phyloP scores from a whole-genome alignment of 306 rosid species.

The Castanea crenata region DNA sequence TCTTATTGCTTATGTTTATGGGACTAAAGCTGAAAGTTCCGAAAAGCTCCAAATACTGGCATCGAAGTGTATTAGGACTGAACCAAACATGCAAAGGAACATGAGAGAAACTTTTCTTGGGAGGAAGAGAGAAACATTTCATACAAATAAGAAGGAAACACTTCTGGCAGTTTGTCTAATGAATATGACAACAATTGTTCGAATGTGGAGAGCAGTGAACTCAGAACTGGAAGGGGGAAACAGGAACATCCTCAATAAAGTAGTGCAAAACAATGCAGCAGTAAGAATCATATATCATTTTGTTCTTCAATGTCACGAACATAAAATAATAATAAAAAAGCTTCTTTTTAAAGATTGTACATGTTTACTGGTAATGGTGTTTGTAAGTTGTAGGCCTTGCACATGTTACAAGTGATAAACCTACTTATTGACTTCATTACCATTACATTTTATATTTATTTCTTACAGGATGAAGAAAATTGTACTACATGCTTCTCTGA shows the following conservation, averaged over 20 bases:
- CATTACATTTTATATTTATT: background rate
- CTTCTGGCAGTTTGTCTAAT: conserved; percentile 22
- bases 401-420: background rate
- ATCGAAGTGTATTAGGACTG: conserved; percentile 4
- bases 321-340: background rate
- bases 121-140: background rate
- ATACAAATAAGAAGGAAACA: background rate
- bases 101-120: background rate
- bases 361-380: too few species aligned
- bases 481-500: conserved; percentile 2
- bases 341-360: background rate
- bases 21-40: background rate
- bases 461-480: conserved; percentile 20
- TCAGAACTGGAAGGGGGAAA: background rate
- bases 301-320: background rate
- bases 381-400: too few species aligned
- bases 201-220: conserved; percentile 26
- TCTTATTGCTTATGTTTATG: conserved; percentile 20
- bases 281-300: conserved; percentile 5
- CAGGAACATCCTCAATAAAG: conserved; percentile 2
- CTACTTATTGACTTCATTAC: background rate
- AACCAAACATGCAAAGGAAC: background rate
- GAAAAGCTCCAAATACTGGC: background rate
- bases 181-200: conserved; percentile 28
- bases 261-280: conserved; percentile 10